These are phyloP conservation scores for Ophiostoma ips DNA, from an alignment of 2,329 filamentous ascomycete genomes.

Conservation along the genomic window DNA sequence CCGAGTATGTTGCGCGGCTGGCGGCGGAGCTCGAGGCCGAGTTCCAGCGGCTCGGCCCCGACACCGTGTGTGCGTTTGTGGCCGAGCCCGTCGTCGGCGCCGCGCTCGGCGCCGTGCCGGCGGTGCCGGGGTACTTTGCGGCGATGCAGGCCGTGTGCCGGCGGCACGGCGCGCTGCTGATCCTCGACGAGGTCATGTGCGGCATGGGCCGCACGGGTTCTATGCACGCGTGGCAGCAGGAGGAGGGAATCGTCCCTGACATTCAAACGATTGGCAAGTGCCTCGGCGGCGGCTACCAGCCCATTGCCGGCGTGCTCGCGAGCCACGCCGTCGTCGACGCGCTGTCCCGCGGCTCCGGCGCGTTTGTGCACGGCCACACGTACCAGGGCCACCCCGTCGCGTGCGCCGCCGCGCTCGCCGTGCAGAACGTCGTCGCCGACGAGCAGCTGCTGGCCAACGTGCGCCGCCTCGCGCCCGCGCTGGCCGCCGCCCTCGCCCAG, in stretches of 20 bases:
- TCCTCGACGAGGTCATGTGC: slow-evolving; percentile 54
- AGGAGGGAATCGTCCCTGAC: slow-evolving; percentile 39
- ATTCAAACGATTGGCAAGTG: slow-evolving; percentile 51
- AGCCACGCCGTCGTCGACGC: slow-evolving; percentile 33
- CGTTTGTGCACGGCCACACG: slow-evolving; percentile 47
- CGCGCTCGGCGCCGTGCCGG: slow-evolving; percentile 34
- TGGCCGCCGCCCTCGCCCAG: slow-evolving; percentile 19
- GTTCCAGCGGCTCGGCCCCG: slow-evolving; percentile 48
- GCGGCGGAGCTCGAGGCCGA: slow-evolving; percentile 52
- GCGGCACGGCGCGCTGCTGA: slow-evolving; percentile 38
- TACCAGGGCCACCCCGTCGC: slow-evolving; percentile 29
- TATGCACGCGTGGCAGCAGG: slow-evolving; percentile 50
- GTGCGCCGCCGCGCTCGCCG: slow-evolving; percentile 27
- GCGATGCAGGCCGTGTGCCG: slow-evolving; percentile 40
- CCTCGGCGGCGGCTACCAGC: slow-evolving; percentile 45
- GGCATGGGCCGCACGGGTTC: slow-evolving; percentile 48
- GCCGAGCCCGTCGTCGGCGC: slow-evolving; percentile 63
- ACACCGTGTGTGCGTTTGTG: slow-evolving; percentile 57
- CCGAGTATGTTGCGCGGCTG: slow-evolving; percentile 45
- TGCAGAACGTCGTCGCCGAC: slow-evolving; percentile 25
- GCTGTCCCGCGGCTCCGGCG: slow-evolving; percentile 27
- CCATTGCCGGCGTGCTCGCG: slow-evolving; percentile 45
- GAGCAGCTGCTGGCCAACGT: slow-evolving; percentile 24
- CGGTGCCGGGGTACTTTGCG: slow-evolving; percentile 33
- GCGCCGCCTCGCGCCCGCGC: slow-evolving; percentile 18